A percentile compares a stretch with the other conserved stretches of the same genome.
These are phyloP conservation scores for Tuber microsphaerosporum DNA, from an alignment of 495 filamentous ascomycete species.

Conservation along the genomic window DNA sequence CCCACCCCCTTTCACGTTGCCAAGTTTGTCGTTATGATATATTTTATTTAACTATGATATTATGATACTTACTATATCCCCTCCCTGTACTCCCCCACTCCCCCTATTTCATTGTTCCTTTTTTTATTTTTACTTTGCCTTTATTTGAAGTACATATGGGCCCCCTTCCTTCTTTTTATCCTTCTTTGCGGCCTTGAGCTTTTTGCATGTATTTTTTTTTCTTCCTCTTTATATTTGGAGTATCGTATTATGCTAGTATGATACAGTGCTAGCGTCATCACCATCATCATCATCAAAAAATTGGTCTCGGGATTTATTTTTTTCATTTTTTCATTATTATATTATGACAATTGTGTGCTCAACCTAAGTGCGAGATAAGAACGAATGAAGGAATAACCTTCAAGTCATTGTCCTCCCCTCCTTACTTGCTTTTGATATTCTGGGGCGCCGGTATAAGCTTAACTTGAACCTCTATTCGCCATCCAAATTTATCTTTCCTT, in stretches of 20 bases:
- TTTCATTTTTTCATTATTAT: background rate
- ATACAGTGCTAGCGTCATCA: conserved; percentile 1
- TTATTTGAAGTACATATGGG: conserved; percentile 33
- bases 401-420: background rate
- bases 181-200: conserved; percentile 7
- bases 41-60: conserved; percentile 20
- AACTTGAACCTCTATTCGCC: background rate
- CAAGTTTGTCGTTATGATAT: conserved; percentile 14
- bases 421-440: background rate
- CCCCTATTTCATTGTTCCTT: conserved; percentile 28
- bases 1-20: conserved; percentile 11
- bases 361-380: background rate
- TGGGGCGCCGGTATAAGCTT: background rate
- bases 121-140: conserved; percentile 21
- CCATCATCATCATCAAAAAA: background rate
- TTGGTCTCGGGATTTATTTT: background rate
- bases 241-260: conserved; percentile 1
- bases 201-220: conserved; percentile 11
- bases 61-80: conserved; percentile 19
- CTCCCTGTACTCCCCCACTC: background rate
- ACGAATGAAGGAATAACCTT: background rate
- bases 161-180: conserved; percentile 9
- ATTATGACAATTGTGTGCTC: background rate
- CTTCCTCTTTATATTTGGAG: background rate
- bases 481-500: background rate